Evolutionary conservation across 768 basidiomycete genomes (phyloP), one percentile per base, ranked within the genome.

Genomic region (Collybia sordida): DNA sequence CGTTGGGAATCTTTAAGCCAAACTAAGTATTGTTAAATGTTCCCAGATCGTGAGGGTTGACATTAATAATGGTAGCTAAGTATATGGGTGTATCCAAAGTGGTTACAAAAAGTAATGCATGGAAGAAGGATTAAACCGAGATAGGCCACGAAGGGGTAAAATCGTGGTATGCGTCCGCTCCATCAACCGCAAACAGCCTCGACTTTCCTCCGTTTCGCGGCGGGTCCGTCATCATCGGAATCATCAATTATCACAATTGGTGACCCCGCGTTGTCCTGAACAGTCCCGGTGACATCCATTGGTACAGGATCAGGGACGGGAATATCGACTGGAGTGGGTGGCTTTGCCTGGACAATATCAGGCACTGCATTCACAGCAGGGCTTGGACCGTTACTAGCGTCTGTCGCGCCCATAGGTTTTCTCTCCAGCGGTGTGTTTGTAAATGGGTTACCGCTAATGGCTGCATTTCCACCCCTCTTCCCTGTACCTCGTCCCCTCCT

Each of bases 181-280:
- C 46, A 27, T 50, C 39, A 53, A 17, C 42, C 49, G 44, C 60
- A 41, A 27, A 55, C 60, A 22, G 60, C 60, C 17, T 74, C 74
- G 17, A 80, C 48, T 63, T 77, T 80, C 59, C 86, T 75, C 55
- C 78, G 79, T 68, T 87, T 89, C 45, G 69, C 62, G 23, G 68
- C 74, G 38, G 84, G 82, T 28, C 72, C 76, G 39, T 81, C 75
- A 34, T 79, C 75, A 27, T 80, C 79, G 21, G 78, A 78, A 47
- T 86, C 85, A 52, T 87, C 85, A 25, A 84, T 72, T 39, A 83
- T 68, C 36, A 87, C 70, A 27, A 83, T 78, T n/a, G 84, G 80
- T 8, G 82, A 76, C 15, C 74, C 72, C 15, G 74, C 50, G 55
- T 71, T 64, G 53, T 61, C 54, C 41, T 61, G 38, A 45, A 44